Conservation (phyloP, 768 basidiomycete species). For the Pisolithus orientalis region DNA sequence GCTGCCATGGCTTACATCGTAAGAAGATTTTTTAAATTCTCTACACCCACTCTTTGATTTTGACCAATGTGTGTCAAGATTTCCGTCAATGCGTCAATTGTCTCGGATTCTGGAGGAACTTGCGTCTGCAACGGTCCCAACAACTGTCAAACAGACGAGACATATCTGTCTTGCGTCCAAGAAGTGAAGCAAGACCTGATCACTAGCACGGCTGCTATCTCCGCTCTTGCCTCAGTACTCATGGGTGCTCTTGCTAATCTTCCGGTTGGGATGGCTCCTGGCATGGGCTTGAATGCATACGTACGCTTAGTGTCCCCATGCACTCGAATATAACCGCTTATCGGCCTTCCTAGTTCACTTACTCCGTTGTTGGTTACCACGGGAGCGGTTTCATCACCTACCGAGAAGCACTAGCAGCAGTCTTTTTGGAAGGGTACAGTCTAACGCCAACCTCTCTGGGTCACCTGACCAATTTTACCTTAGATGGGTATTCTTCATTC, state of each 20-base stretch:
- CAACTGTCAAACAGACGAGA: slow-evolving; percentile 44
- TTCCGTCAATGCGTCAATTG: slow-evolving; percentile 78
- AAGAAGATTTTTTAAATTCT: slow-evolving; percentile 13
- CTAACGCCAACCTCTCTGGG: not conserved
- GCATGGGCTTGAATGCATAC: slow-evolving; percentile 78
- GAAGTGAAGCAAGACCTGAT: slow-evolving; percentile 73
- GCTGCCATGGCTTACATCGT: slow-evolving; percentile 86
- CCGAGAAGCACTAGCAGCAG: slow-evolving; percentile 74
- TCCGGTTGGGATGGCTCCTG: slow-evolving; percentile 86
- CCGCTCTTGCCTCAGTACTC: slow-evolving; percentile 67
- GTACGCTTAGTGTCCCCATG: slow-evolving; percentile 33
- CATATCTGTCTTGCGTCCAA: slow-evolving; percentile 51
- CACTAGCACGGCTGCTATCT: slow-evolving; percentile 73
- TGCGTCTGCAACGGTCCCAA: slow-evolving; percentile 66
- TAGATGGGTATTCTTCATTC: slow-evolving; percentile 76
- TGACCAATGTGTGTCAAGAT: slow-evolving; percentile 38
- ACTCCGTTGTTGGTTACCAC: slow-evolving; percentile 83
- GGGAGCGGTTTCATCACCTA: slow-evolving; percentile 67
- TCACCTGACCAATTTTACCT: not conserved
- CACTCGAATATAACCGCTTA: not conserved
- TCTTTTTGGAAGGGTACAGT: slow-evolving; percentile 80
- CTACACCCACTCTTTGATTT: slow-evolving; percentile 4
- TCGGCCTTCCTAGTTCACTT: slow-evolving; percentile 55
- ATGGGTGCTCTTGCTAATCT: slow-evolving; percentile 85
- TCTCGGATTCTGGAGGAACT: slow-evolving; percentile 72